Evolutionary conservation across 2,329 filamentous ascomycete species (phyloP), one percentile per base, ranked within the genome.

Genomic region (Penicillium sp.): DNA sequence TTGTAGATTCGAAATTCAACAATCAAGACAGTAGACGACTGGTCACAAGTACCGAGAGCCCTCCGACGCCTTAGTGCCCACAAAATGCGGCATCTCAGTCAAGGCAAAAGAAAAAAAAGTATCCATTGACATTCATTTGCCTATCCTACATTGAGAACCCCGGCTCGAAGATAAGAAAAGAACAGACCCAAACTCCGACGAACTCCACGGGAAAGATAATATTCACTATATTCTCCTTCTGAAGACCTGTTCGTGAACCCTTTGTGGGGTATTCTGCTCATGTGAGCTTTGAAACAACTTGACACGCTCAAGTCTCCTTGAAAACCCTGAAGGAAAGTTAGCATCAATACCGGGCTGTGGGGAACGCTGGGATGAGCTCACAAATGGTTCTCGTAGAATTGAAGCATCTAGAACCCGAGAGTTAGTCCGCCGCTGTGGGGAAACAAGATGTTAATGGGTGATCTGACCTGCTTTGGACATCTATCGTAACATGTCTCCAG

Each of bases 311-410:
- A 25, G 20, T 64, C 28, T 76, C 73, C 56, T 74, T 76, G 58
- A 77, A 77, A 38, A 76, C 73, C 52, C 75, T 75, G 41, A 6
- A 59, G 55, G 54, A 43, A 55, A 57, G 50, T 72, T 63, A 70
- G 66, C 22, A 52, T 25, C 2, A 10, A 10, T 12, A 41, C 20
- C n/a, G 15, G 17, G 25, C 15, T 20, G 14, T 34, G 28, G 1
- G 20, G 4, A n/a, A 12, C 3, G 12, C 28, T 49, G 15, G 5
- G 41, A 49, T 28, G 31, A 38, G 69, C 77, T 73, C 73, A 81
- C 77, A 82, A 69, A 66, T 82, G 79, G 41, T 71, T 67, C 67
- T 82, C 80, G 59, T 82, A 82, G 55, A 82, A 82, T 58, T 75
- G 69, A 11, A 82, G 75, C 79, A 82, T 81, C 73, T 80, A 55